These are phyloP conservation scores for Penicillium brasilianum DNA, from an alignment of 2,329 filamentous ascomycete genomes.

Conservation along the genomic window DNA sequence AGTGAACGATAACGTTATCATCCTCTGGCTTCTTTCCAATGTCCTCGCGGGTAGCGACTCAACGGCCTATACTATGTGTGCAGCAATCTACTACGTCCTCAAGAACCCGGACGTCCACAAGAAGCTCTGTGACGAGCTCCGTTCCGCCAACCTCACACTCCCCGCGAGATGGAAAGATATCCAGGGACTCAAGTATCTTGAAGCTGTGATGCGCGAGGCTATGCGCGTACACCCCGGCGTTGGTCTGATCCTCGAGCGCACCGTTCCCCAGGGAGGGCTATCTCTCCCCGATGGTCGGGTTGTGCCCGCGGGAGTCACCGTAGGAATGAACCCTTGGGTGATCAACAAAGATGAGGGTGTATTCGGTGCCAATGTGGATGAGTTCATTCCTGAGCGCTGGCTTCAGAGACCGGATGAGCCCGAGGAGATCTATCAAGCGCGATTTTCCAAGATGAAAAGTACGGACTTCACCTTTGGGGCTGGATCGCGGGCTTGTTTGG, in stretches of 20 bases:
- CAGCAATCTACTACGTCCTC: constrained; percentile 39
- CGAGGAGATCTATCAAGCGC: constrained; percentile 16
- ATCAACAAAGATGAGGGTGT: constrained; percentile 70
- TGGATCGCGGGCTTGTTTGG: constrained; percentile 27
- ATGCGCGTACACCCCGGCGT: constrained; percentile 56
- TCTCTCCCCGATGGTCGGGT: constrained; percentile 28
- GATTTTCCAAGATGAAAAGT: constrained; percentile 28
- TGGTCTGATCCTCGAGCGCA: constrained; percentile 51
- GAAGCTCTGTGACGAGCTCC: constrained; percentile 34
- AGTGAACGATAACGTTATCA: constrained; percentile 19
- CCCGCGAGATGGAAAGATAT: constrained; percentile 28
- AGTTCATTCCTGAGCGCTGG: constrained; percentile 36
- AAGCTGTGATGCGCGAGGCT: constrained; percentile 59
- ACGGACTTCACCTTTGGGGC: constrained; percentile 30
- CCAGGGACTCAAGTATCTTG: constrained; percentile 49
- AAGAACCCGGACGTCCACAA: constrained; percentile 30
- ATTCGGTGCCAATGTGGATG: constrained; percentile 58
- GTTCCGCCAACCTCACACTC: constrained; percentile 19
- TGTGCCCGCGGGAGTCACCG: constrained; percentile 33
- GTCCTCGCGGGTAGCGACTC: constrained; percentile 42
- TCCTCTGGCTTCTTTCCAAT: constrained; percentile 28
- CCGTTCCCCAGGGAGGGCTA: constrained; percentile 13
- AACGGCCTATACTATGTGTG: constrained; percentile 40
- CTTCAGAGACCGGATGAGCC: constrained; percentile 23
- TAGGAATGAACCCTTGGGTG: constrained; percentile 73